Evolutionary conservation across 768 basidiomycete genomes (phyloP).

Genomic region (Coprinellus micaceus): DNA sequence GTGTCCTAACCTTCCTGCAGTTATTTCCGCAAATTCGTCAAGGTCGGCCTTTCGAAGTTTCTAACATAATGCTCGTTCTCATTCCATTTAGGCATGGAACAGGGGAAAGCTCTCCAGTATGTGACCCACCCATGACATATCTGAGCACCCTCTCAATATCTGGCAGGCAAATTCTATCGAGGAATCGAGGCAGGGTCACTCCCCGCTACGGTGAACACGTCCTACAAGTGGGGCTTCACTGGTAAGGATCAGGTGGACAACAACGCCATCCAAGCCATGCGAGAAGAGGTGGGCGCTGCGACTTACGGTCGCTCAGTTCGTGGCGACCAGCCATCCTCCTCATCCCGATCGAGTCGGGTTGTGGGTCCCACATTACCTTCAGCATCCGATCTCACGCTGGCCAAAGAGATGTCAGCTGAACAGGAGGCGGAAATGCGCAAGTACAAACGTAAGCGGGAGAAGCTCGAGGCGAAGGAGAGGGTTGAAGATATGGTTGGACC

Average conservation of each 20-base stretch:
- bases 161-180: conserved; percentile 36
- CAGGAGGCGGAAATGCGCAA: conserved; percentile 46
- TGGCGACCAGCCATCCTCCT: not conserved
- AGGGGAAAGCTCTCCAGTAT: conserved; percentile 66
- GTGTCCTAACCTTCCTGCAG: conserved; percentile 40
- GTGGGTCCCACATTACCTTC: conserved; percentile 70
- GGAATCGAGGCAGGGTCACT: conserved; percentile 55
- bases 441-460: conserved; percentile 64
- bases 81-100: conserved; percentile 66
- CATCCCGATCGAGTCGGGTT: conserved; percentile 28
- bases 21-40: conserved; percentile 92
- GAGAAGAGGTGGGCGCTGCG: conserved; percentile 54
- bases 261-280: conserved; percentile 53
- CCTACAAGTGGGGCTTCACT: conserved; percentile 86
- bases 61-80: not conserved
- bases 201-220: conserved; percentile 66
- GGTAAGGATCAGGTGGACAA: conserved; percentile 62
- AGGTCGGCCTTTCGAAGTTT: conserved; percentile 38
- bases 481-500: conserved; percentile 79
- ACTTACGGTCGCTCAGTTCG: conserved; percentile 31
- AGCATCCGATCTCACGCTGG: conserved; percentile 63
- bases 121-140: conserved; percentile 13
- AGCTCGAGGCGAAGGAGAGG: conserved; percentile 60
- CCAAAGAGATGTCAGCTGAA: conserved; percentile 60
- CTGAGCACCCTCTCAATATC: not conserved